Percentiles rank a stretch among this genome's conserved stretches.
phyloP scores from a whole-genome alignment of 352 stramenopile species.

The Globisporangium polare region DNA sequence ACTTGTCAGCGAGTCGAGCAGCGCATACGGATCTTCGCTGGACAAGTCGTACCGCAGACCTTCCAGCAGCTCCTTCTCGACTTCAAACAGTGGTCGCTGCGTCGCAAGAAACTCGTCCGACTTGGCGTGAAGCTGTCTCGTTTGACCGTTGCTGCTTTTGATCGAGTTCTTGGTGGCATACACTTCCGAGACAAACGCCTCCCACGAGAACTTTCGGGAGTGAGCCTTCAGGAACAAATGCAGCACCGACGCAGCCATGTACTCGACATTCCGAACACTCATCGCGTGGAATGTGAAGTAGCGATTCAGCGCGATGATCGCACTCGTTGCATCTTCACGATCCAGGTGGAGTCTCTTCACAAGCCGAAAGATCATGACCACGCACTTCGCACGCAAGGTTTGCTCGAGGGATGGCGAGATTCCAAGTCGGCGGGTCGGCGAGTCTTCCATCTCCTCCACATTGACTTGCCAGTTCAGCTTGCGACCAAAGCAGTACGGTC shows the following conservation, averaged over 20 bases:
- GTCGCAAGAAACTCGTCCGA: conserved; percentile 52
- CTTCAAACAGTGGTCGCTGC: conserved; percentile 54
- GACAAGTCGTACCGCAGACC: conserved; percentile 73
- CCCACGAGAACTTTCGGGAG: conserved; percentile 50
- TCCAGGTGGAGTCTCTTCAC: conserved; percentile 59
- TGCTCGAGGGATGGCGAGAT: conserved; percentile 70
- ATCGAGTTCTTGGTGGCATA: conserved; percentile 52
- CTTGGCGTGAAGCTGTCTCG: conserved; percentile 15
- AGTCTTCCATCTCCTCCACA: conserved; percentile 48
- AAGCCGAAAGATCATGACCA: conserved; percentile 60
- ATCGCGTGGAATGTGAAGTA: conserved; percentile 77
- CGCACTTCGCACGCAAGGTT: conserved; percentile 56
- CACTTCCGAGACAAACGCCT: conserved; percentile 64
- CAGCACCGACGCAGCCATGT: conserved; percentile 63
- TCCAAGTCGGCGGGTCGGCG: conserved; percentile 45
- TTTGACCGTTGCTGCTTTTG: conserved; percentile 17
- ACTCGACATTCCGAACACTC: conserved; percentile 54
- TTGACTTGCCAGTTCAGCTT: conserved; percentile 75
- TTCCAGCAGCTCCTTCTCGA: conserved; percentile 63
- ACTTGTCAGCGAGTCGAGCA: conserved; percentile 67
- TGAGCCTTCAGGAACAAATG: conserved; percentile 77
- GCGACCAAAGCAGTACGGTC: conserved; percentile 59
- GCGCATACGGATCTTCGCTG: conserved; percentile 57
- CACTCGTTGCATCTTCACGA: conserved; percentile 65
- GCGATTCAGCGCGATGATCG: conserved; percentile 74